Base-by-base conservation (phyloP, 2,329 filamentous ascomycete species). In the Trichoderma gracile region DNA sequence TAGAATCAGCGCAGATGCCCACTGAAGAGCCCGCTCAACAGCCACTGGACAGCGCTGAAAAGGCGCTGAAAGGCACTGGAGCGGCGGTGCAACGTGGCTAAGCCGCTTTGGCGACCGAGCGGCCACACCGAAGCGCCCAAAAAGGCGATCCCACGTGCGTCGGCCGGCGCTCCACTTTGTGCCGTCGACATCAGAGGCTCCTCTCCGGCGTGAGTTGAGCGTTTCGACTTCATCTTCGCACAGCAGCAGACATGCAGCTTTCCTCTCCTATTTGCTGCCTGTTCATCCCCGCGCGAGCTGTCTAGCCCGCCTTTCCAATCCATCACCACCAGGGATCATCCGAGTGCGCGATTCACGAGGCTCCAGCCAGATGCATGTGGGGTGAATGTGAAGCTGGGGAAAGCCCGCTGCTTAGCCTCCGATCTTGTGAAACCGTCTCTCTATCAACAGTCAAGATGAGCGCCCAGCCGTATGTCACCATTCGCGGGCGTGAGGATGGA, bases 381-480 rank as follows among this genome's bases (percentile, higher is more conserved):
- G 61, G 61, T 64, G 50, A 42, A 1, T 30, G n/a, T n/a, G 30
- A 30, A 33, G 19, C 21, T 63, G 40, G 49, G 27, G 50, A 45
- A 62, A 46, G 60, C 50, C 60, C 60, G 47, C 50, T 43, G 21
- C 30, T 30, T 30, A 50, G 40, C n/a, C 59, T 23, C 47, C 57
- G 47, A 27, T 19, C 50, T 40, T 33, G 59, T 63, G 49, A 30
- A 30, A 9, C 30, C 47, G n/a, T 50, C 9, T 17, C 15, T n/a
- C 9, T 17, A 8, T n/a, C 17, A 27, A 12, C 23, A 50, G 6
- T 27, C 23, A 23, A 50, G 23, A 82, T 82, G 80, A 75, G 74
- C 64, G 77, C 74, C 64, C 76, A 78, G 66, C 79, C 82, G 17
- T 86, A 85, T 71, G 77, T 84, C 63, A 84, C 83, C 49, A 81